phyloP scores from a whole-genome alignment of 306 rosid genomes.

The Elaeagnus macrophylla region DNA sequence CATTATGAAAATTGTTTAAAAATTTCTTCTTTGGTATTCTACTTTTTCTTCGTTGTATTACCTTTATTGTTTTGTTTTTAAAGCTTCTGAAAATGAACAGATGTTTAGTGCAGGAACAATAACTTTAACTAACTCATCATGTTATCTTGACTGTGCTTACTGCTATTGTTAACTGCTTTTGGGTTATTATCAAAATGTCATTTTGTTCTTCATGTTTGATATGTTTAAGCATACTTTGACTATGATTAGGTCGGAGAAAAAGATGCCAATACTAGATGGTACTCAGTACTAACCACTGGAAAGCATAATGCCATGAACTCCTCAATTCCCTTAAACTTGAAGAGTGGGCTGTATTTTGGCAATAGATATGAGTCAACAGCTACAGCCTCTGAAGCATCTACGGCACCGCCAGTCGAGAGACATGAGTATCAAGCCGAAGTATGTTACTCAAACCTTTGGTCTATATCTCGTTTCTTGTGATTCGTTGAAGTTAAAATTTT shows the following conservation, averaged over 20 bases:
- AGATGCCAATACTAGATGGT: conserved; percentile 38
- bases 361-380: conserved; percentile 71
- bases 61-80: too few relatives aligned
- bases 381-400: conserved; percentile 59
- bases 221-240: not conserved
- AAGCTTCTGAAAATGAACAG: too few relatives aligned
- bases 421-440: conserved; percentile 96
- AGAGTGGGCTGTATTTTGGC: conserved; percentile 28
- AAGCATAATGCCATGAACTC: conserved; percentile 21
- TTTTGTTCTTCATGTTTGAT: not conserved
- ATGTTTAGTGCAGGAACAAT: too few relatives aligned
- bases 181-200: not conserved
- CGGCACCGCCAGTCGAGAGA: conserved; percentile 47
- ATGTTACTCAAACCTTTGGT: conserved; percentile 5
- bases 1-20: too few relatives aligned
- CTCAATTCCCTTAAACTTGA: conserved; percentile 18
- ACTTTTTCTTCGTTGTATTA: too few relatives aligned
- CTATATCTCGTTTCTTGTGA: not conserved
- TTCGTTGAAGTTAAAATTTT: not conserved
- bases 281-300: conserved; percentile 40
- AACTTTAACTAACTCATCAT: not conserved
- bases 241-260: conserved; percentile 45
- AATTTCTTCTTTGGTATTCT: too few relatives aligned
- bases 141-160: not conserved
- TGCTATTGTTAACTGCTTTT: not conserved